Evolutionary conservation across 2,329 filamentous ascomycete genomes (phyloP).

Genomic region (Xylaria sp.): DNA sequence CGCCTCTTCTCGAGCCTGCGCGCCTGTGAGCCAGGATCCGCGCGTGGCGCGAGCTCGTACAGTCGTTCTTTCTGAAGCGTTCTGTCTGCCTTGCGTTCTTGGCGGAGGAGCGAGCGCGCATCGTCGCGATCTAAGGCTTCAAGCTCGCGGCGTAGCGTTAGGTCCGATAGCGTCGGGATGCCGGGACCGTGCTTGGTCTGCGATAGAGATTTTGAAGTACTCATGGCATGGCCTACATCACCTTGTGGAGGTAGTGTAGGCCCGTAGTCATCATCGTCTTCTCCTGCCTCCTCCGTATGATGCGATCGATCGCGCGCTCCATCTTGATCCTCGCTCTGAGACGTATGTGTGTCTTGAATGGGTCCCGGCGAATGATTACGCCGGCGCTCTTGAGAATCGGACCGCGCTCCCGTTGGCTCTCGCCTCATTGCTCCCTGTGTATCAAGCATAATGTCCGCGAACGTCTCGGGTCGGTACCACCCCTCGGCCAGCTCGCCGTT

Average conservation of each 20-base stretch:
- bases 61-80: conserved; percentile 74
- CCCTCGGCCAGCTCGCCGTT: conserved; percentile 84
- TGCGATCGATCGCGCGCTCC: background rate
- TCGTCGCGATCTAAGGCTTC: conserved; percentile 60
- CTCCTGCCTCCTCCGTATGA: conserved; percentile 42
- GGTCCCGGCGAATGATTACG: background rate
- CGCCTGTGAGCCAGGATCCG: conserved; percentile 84
- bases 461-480: conserved; percentile 89
- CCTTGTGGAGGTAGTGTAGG: conserved; percentile 49
- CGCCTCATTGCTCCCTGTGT: background rate
- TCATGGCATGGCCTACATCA: conserved; percentile 17
- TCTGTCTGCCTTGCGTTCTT: conserved; percentile 72
- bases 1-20: conserved; percentile 86
- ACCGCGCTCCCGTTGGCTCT: background rate
- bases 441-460: conserved; percentile 52
- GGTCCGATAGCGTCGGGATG: conserved; percentile 78
- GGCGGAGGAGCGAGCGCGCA: conserved; percentile 63
- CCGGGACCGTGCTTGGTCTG: conserved; percentile 59
- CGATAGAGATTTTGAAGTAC: conserved; percentile 34
- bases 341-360: background rate
- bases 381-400: background rate
- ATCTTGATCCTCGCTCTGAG: background rate
- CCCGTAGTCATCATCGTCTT: conserved; percentile 69
- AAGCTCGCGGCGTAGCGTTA: conserved; percentile 68
- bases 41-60: conserved; percentile 84